phyloP scores from a whole-genome alignment of 2,329 filamentous ascomycete genomes.

The Neoscytalidium dimidiatum region DNA sequence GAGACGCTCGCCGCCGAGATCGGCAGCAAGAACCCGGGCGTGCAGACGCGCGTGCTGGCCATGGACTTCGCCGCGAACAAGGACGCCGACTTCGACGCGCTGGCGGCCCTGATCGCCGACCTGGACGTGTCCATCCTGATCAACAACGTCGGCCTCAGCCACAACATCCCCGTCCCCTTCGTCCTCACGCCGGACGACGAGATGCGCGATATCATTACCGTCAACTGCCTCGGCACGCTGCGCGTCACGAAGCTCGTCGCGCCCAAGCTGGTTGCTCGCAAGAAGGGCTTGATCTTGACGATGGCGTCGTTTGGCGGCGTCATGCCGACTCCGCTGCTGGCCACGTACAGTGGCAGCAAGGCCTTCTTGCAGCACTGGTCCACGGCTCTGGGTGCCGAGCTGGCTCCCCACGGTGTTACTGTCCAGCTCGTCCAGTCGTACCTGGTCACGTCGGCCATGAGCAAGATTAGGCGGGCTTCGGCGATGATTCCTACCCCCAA shows the following conservation, averaged over 20 bases:
- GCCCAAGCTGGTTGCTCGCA: slow-evolving; percentile 80
- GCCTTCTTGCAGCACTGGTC: slow-evolving; percentile 98
- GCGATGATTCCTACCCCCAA: slow-evolving; percentile 78
- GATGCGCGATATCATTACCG: slow-evolving; percentile 85
- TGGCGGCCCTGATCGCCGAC: slow-evolving; percentile 67
- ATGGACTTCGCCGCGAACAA: slow-evolving; percentile 90
- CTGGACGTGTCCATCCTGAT: slow-evolving; percentile 85
- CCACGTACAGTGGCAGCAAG: slow-evolving; percentile 97
- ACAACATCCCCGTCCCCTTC: slow-evolving; percentile 90
- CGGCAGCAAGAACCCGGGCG: slow-evolving; percentile 64
- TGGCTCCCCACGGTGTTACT: slow-evolving; percentile 77
- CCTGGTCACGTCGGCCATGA: slow-evolving; percentile 94
- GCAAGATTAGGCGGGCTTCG: slow-evolving; percentile 82
- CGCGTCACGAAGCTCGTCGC: slow-evolving; percentile 83
- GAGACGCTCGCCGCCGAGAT: slow-evolving; percentile 75
- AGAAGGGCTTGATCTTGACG: slow-evolving; percentile 85
- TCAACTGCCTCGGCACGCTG: slow-evolving; percentile 92
- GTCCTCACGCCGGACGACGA: slow-evolving; percentile 75
- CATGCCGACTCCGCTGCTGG: slow-evolving; percentile 86
- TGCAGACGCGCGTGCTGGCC: slow-evolving; percentile 75
- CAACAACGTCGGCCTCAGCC: slow-evolving; percentile 96
- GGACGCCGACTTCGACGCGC: slow-evolving; percentile 74
- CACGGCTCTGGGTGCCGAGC: slow-evolving; percentile 78
- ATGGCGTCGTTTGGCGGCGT: slow-evolving; percentile 97
- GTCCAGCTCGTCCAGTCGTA: slow-evolving; percentile 93